Evolutionary conservation across 1,284 basidiomycete species (phyloP).

Genomic region (Anthracocystis setariae): DNA sequence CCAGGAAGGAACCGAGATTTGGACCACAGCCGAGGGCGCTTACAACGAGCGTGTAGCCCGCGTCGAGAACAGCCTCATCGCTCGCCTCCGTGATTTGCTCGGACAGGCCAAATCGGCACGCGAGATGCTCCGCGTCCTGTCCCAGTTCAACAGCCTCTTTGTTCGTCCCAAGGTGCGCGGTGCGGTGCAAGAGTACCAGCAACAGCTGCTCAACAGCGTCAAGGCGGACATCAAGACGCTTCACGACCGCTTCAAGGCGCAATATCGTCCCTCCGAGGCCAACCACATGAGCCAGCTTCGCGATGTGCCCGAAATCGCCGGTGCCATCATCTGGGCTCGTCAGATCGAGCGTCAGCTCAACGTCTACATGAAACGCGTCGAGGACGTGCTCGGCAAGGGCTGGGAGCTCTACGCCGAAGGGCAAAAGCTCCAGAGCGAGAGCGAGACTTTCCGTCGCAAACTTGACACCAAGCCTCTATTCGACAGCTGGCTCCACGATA

Average conservation of each 20-base stretch:
- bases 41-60: constrained; percentile 97
- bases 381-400: constrained; percentile 96
- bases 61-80: constrained; percentile 98
- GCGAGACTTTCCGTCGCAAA: constrained; percentile 90
- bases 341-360: constrained; percentile 97
- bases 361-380: constrained; percentile 99
- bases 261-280: constrained; percentile 92
- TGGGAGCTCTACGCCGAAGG: constrained; percentile 99
- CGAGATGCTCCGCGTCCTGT: constrained; percentile 99
- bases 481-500: constrained; percentile 95
- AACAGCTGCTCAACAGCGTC: constrained; percentile 74
- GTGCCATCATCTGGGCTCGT: constrained; percentile 96
- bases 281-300: constrained; percentile 99
- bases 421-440: constrained; percentile 92
- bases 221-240: constrained; percentile 96
- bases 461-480: constrained; percentile 92
- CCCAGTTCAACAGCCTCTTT: constrained; percentile 96
- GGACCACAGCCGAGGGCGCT: constrained; percentile 93
- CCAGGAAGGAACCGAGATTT: constrained; percentile 94
- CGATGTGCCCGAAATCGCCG: constrained; percentile 94
- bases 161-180: constrained; percentile 87
- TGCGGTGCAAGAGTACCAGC: constrained; percentile 98
- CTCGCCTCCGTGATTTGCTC: constrained; percentile 85
- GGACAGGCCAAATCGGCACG: constrained; percentile 97
- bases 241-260: constrained; percentile 84